A percentile compares a stretch with the other conserved stretches of the same genome.
phyloP scores from a whole-genome alignment of 768 basidiomycete species.

The Epithele typhae region DNA sequence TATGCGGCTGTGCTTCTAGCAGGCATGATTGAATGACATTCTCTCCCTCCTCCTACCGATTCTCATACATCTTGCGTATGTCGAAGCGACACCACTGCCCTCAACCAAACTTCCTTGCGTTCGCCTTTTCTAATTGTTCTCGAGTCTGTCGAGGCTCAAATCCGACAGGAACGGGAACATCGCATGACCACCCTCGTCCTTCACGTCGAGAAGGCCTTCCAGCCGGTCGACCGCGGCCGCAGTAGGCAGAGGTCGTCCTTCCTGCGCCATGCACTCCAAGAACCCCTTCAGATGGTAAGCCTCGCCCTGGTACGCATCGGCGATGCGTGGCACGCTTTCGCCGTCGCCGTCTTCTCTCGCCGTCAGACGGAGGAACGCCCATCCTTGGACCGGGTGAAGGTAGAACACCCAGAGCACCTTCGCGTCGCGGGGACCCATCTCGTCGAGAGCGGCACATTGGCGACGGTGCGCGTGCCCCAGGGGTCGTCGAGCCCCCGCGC shows the following conservation, averaged over 20 bases:
- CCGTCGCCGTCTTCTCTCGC: too few species aligned
- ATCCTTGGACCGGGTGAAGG: background rate
- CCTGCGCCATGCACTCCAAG: slow-evolving; percentile 20
- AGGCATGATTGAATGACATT: too few species aligned
- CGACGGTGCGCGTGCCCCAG: background rate
- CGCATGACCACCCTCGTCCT: background rate
- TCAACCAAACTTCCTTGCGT: too few species aligned
- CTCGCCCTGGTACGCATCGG: background rate
- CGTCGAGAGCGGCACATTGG: background rate
- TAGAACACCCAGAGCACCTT: slow-evolving; percentile 17
- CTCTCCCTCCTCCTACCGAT: too few species aligned
- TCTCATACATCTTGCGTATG: too few species aligned
- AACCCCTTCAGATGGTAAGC: slow-evolving; percentile 17
- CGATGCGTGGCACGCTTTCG: too few species aligned
- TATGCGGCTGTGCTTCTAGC: too few species aligned
- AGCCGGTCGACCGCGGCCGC: slow-evolving; percentile 16
- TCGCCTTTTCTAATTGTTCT: too few species aligned
- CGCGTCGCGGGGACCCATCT: background rate
- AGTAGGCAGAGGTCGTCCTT: slow-evolving; percentile 20
- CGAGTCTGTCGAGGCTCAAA: too few species aligned
- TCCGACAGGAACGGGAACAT: too few species aligned
- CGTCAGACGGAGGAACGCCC: too few species aligned
- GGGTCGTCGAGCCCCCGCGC: background rate
- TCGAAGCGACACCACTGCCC: too few species aligned
- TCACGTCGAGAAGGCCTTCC: background rate